Conservation (phyloP, 306 rosid genomes). For the apple (Malus domestica) region ASM211411v1 NC_041793.1:48054001-48054500, state of each 20-base stretch:
- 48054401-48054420: conserved; percentile 76
- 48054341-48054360: background rate
- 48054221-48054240: conserved; percentile 78
- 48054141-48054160: conserved; percentile 63
- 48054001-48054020: background rate
- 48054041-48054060: background rate
- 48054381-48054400: conserved; percentile 65
- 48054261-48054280: conserved; percentile 90
- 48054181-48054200: conserved; percentile 56
- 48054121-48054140: conserved; percentile 54
- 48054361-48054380: conserved; percentile 17
- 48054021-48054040: background rate
- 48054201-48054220: conserved; percentile 87
- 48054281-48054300: conserved; percentile 86
- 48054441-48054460: conserved; percentile 90
- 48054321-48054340: conserved; percentile 6
- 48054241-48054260: conserved; percentile 91
- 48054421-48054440: conserved; percentile 68
- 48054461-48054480: conserved; percentile 81
- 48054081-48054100: background rate
- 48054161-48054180: conserved; percentile 54
- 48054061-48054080: background rate
- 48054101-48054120: conserved; percentile 54
- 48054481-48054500: conserved; percentile 39
- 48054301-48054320: conserved; percentile 21